These are phyloP conservation scores for Pezicula rhizophila DNA, from an alignment of 2,329 filamentous ascomycete species.

Conservation along the genomic window DNA sequence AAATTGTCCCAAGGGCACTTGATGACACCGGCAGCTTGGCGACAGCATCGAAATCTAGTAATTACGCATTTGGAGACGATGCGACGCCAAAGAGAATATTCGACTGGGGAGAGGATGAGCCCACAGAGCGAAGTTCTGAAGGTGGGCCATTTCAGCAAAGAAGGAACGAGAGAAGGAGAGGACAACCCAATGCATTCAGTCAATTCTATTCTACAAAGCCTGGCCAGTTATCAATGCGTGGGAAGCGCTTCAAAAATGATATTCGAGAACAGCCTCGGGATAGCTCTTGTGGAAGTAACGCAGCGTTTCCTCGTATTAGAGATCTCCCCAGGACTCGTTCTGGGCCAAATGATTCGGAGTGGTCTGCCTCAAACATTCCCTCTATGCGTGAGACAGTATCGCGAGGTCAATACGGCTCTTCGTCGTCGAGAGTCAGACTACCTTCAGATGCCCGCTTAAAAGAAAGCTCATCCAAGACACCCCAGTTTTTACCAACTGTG, in stretches of 20 bases:
- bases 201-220: constrained; percentile 1
- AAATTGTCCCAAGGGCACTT: constrained; percentile 1
- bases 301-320: neutral
- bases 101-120: neutral
- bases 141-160: neutral
- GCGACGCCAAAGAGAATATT: neutral
- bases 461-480: too few relatives aligned
- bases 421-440: too few relatives aligned
- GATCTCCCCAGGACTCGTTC: neutral
- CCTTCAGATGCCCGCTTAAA: too few relatives aligned
- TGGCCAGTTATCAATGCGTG: neutral
- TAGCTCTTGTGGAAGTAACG: neutral
- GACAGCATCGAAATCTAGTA: too few relatives aligned
- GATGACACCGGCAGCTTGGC: too few relatives aligned
- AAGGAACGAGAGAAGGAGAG: neutral
- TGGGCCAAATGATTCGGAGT: neutral
- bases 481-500: neutral
- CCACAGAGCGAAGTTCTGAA: neutral
- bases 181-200: neutral
- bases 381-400: too few relatives aligned
- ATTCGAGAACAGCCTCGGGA: neutral
- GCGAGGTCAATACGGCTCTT: too few relatives aligned
- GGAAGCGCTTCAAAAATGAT: neutral
- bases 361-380: too few relatives aligned
- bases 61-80: too few relatives aligned